Evolutionary conservation across 2,329 filamentous ascomycete genomes (phyloP).

Genomic region (Phialophora macrospora): DNA sequence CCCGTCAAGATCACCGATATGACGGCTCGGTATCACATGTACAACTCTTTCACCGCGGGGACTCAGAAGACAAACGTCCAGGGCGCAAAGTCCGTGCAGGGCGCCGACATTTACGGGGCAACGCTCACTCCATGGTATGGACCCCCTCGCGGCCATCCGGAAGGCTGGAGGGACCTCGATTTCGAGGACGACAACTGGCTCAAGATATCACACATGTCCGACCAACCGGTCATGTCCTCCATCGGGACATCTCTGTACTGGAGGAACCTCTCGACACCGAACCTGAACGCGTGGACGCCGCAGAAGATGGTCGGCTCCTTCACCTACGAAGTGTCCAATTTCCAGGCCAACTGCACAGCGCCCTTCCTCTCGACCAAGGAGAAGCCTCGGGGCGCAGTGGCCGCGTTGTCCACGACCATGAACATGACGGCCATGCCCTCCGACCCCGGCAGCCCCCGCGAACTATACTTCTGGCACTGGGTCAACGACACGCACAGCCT

Average conservation of each 20-base stretch:
- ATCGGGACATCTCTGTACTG: conserved; percentile 22
- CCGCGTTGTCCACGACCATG: conserved; percentile 18
- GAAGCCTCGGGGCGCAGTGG: conserved; percentile 9
- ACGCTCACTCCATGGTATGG: conserved; percentile 25
- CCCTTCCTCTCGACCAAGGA: conserved; percentile 16
- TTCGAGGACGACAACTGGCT: conserved; percentile 17
- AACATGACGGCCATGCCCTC: conserved; percentile 15
- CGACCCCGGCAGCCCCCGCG: conserved; percentile 7
- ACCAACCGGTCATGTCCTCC: conserved; percentile 22
- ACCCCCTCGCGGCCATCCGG: conserved; percentile 5
- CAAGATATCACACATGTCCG: conserved; percentile 20
- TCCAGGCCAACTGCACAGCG: conserved; percentile 22
- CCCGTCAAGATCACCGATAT: conserved; percentile 16
- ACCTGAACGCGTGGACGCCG: conserved; percentile 9
- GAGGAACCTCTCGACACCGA: not conserved
- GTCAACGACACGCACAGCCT: conserved; percentile 18
- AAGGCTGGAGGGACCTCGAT: conserved; percentile 11
- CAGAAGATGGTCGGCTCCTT: conserved; percentile 22
- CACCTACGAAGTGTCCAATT: conserved; percentile 17
- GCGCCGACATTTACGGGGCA: conserved; percentile 23
- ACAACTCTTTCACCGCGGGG: conserved; percentile 21
- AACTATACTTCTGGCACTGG: conserved; percentile 22
- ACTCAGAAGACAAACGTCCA: conserved; percentile 19
- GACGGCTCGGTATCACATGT: conserved; percentile 23
- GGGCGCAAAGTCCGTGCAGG: conserved; percentile 14